Conservation (phyloP, 2,329 filamentous ascomycete genomes). For the Metarhizium anisopliae region DNA sequence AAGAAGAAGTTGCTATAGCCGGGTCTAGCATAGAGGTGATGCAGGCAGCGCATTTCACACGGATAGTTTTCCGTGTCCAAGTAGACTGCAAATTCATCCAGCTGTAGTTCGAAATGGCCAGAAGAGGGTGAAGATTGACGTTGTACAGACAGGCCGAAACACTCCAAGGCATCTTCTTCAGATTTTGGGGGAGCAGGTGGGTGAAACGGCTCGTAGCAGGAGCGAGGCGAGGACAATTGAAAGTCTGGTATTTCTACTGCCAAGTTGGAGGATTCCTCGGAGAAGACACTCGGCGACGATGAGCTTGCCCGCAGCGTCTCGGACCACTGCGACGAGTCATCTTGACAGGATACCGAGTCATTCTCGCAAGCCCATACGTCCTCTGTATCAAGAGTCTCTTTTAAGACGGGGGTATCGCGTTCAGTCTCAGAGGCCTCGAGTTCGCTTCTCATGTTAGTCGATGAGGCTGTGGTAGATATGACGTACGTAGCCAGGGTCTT, state of each 20-base stretch:
- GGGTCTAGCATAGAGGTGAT: conserved; percentile 35
- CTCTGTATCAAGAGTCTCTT: neutral
- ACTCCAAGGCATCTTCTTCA: conserved; percentile 7
- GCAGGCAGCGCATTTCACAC: conserved; percentile 45
- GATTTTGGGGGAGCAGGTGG: neutral
- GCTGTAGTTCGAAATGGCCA: conserved; percentile 37
- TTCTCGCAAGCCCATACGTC: neutral
- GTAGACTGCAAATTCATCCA: conserved; percentile 53
- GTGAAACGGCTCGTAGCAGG: neutral
- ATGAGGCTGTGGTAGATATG: neutral
- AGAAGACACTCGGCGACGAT: neutral
- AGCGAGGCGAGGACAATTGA: neutral
- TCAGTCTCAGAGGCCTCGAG: neutral
- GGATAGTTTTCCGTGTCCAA: conserved; percentile 25
- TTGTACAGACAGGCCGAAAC: neutral
- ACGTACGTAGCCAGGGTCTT: too few relatives aligned
- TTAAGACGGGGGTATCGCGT: too few relatives aligned
- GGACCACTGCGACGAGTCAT: neutral
- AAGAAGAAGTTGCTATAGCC: conserved; percentile 38
- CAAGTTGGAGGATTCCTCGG: neutral
- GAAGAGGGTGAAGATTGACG: neutral
- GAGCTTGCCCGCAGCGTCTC: neutral
- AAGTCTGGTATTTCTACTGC: neutral
- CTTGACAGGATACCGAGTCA: neutral
- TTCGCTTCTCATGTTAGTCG: neutral